Base-by-base conservation (phyloP, 2,329 filamentous ascomycete genomes). In the Trichophaea hybrida region DNA sequence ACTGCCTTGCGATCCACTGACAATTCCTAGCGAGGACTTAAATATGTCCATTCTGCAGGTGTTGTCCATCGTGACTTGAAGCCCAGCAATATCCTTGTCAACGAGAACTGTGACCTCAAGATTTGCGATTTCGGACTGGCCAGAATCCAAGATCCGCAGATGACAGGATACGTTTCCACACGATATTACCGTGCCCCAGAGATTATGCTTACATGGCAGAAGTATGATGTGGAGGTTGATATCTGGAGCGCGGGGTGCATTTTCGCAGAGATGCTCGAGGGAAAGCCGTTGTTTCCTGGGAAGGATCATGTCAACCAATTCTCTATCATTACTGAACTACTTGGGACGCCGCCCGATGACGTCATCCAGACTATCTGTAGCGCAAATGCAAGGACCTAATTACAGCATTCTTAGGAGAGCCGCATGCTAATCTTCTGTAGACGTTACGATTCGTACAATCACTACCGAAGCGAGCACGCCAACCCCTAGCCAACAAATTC, bases 131-230 rank as follows among this genome's bases (percentile, higher is more conserved):
- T 98, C 70, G 93, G 93, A 67, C 79, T 98, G 62, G 93, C 93
- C 57, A 88, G 93, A 73, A 95, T 98, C 69, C 93, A 98, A 73
- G 93, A 98, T 71, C 93, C 93, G 38, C 93, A 98, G 75, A 98
- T 98, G 93, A 98, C 93, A 46, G 93, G 93, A 68, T 98, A 98
- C 72, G 93, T 98, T 62, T 97, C 93, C 52, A 98, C 93, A 64
- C 80, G 93, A 78, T 98, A 98, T 79, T 98, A 98, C 79, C 84
- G 93, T 70, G 93, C 93, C 6, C 93, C 93, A 15, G 93, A 98
- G 75, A 98, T 98, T 72, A 98, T 98, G 93, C 88, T 98, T 72
- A 97, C 93, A 66, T 98, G 93, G 93, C 93, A 98, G 78, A 98
- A 98, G 77, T 98, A 98, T 75, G 93, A 98, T 69, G 84, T 97